These are phyloP conservation scores for Inga leiocalycina DNA, from an alignment of 306 rosid species.

Conservation along the genomic window DNA sequence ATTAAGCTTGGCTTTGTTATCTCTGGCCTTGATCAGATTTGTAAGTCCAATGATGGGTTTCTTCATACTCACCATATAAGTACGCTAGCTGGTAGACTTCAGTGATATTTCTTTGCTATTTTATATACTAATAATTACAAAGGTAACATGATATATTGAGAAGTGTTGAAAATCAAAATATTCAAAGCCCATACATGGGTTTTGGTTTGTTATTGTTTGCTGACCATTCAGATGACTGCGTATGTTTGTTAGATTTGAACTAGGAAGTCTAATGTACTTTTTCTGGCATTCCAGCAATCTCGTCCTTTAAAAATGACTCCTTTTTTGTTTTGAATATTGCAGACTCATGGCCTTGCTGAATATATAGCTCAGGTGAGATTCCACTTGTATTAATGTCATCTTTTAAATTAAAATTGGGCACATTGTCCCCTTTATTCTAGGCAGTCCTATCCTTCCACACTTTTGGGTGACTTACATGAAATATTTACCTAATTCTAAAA, in stretches of 20 bases:
- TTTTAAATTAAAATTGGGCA: constrained; percentile 5
- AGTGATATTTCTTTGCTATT: background rate
- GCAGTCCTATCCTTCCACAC: background rate
- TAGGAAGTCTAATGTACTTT: background rate
- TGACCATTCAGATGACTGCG: background rate
- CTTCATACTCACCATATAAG: constrained; percentile 11
- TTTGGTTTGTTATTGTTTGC: constrained; percentile 23
- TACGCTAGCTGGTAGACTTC: constrained; percentile 6
- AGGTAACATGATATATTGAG: constrained; percentile 1
- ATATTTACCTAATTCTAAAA: constrained; percentile 9
- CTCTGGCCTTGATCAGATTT: constrained; percentile 19
- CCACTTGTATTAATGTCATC: constrained; percentile 22
- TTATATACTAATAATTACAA: constrained; percentile 3
- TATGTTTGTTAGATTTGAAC: constrained; percentile 4
- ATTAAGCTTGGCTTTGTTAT: constrained; percentile 28
- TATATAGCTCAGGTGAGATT: constrained; percentile 98
- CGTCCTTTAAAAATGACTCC: constrained; percentile 35
- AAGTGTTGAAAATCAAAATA: constrained; percentile 29
- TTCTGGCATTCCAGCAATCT: constrained; percentile 18
- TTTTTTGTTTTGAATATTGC: constrained; percentile 42
- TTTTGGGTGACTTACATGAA: constrained; percentile 25
- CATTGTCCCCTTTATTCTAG: constrained; percentile 21
- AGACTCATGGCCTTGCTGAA: constrained; percentile 93
- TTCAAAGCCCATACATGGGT: constrained; percentile 24
- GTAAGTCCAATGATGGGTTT: constrained; percentile 31